Evolutionary conservation across 2,329 filamentous ascomycete species (phyloP), one percentile per base, ranked within the genome.

Genomic region (Exophiala sp.): DNA sequence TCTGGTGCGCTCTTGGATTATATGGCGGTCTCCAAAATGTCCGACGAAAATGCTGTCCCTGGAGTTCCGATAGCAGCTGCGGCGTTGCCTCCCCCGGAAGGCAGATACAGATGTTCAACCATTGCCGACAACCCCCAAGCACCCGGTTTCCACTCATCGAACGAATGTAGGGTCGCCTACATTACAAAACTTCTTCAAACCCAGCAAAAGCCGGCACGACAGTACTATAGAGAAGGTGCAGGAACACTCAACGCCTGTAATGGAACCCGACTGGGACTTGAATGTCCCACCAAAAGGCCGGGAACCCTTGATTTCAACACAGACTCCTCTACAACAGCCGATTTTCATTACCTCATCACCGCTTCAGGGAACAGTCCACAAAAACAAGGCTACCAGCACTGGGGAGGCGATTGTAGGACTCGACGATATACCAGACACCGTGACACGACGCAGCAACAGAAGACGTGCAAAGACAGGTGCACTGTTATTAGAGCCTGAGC

Each of bases 131-230:
- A 44, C 47, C 22, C 47, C 55, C 9, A 32, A n/a, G 2, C 13
- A 43, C 9, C 13, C 30, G n/a, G n/a, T n/a, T n/a, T n/a, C 40
- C 7, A 46, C 9, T 27, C 43, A 39, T 24, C 24, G 13, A 6
- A n/a, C 32, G 1, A 37, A 42, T 21, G 22, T 10, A 11, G 27
- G 16, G 4, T 47, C 55, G n/a, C 51, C 51, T 5, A 44, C 7
- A 1, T 41, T 57, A 30, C 23, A 43, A 34, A 45, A 47, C 21
- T 54, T 29, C 43, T 50, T 57, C 51, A 52, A 57, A 23, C 16
- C 41, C 19, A 50, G 19, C 44, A 57, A 57, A 43, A 40, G 14
- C 29, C 23, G 37, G n/a, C 37, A 37, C 13, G 10, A 13, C 5
- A 19, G 44, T 16, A n/a, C 32, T 22, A 16, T 38, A n/a, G 44